Conservation (phyloP, 306 rosid genomes). For the Cicer cuneatum region DNA sequence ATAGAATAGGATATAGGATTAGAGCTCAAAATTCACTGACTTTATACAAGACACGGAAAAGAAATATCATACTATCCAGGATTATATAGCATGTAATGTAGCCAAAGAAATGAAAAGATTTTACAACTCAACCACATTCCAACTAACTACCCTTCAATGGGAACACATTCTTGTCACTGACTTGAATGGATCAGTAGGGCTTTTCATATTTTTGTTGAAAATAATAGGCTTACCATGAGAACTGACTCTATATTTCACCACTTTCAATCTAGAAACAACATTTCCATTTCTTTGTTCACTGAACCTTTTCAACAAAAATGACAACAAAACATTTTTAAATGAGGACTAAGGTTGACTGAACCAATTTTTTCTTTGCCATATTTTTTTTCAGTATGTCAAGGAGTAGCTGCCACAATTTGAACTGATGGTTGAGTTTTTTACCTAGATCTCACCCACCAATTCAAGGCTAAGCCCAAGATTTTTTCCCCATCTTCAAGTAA, state of each 20-base stretch:
- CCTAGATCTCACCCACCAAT: background rate
- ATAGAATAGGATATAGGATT: constrained; percentile 13
- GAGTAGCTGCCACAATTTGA: background rate
- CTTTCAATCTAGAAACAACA: background rate
- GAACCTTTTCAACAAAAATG: constrained; percentile 1
- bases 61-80: constrained; percentile 22
- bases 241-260: background rate
- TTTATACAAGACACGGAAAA: background rate
- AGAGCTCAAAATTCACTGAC: constrained; percentile 3
- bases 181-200: background rate
- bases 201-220: background rate
- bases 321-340: background rate
- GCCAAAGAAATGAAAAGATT: background rate
- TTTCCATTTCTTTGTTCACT: constrained; percentile 5
- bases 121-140: background rate
- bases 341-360: background rate
- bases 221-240: background rate
- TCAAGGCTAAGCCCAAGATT: background rate
- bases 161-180: constrained; percentile 6
- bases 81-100: constrained; percentile 1
- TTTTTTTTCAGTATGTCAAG: background rate
- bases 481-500: background rate
- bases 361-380: background rate
- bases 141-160: background rate
- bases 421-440: background rate